Base-by-base conservation (phyloP, 1,284 basidiomycete species). In the Moesziomyces parantarcticus region DNA sequence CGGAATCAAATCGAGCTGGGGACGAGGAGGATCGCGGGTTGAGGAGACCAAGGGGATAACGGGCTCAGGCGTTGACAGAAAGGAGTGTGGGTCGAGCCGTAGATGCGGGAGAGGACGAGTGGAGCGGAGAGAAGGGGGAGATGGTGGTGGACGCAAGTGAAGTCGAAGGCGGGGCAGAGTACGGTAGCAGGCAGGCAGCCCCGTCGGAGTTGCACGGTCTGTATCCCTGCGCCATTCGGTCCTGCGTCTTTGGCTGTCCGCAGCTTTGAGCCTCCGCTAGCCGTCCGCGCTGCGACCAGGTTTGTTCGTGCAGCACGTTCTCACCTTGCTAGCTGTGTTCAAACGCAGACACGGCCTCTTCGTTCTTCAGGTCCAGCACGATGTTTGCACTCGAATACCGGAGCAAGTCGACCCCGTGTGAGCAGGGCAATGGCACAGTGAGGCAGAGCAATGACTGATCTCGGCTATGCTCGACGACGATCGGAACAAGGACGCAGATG, bases 401-500 rank as follows among this genome's bases (percentile, higher is more conserved):
- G 29, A 11, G 29, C 29, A 29, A 2, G 8, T 29, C 29, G 29
- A 29, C 5, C 29, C 29, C 8, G 29, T 29, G 2, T 29, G 29
- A 29, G 29, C 29, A 9, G 5, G 29, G 29, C 29, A 9, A 29
- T 10, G 29, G 29, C 29, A 29, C 29, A 11, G 11, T 29, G 29
- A 11, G 6, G 6, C 2, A 29, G 11, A 29, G 29, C 29, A 10
- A 29, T 29, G n/a, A n/a, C n/a, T n/a, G n/a, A 29, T 29, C 23
- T 66, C 63, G 63, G 53, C 9, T 67, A 67, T 67, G 65, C 65
- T 51, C 18, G 39, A 57, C 58, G 58, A 51, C 58, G 65, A 67
- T 67, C 65, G 43, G 16, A 41, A 48, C 32, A 45, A 55, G 29
- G 29, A 8, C 29, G 29, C 29, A 29, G 29, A 5, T 29, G 29